A percentile compares a stretch with the other conserved stretches of the same genome.
Evolutionary conservation across 2,329 filamentous ascomycete genomes (phyloP).

Genomic region (Trichoderma oligosporum): DNA sequence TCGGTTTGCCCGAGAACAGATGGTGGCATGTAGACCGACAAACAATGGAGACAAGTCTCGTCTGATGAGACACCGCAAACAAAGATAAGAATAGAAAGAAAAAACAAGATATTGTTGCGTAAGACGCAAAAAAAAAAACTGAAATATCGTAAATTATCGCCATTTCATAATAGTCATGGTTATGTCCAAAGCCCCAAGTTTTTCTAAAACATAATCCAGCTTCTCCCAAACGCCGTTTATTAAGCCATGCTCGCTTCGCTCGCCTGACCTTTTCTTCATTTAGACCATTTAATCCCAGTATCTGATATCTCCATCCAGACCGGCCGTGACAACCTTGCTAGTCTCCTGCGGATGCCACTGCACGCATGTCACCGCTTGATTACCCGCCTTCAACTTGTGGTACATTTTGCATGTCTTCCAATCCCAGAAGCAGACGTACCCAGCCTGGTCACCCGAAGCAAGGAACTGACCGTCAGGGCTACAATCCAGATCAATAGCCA

Average conservation of each 20-base stretch:
- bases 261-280: neutral
- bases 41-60: too few species aligned
- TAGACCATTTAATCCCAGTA: slow-evolving; percentile 97
- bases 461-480: slow-evolving; percentile 91
- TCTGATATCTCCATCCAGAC: slow-evolving; percentile 81
- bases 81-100: neutral
- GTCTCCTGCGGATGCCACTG: slow-evolving; percentile 98
- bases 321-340: slow-evolving; percentile 87
- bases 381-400: slow-evolving; percentile 86
- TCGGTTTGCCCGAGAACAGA: too few species aligned
- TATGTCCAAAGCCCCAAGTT: neutral
- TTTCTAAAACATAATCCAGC: slow-evolving; percentile 10
- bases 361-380: slow-evolving; percentile 76
- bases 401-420: slow-evolving; percentile 99
- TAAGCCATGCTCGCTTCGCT: slow-evolving; percentile 8
- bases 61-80: too few species aligned
- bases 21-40: too few species aligned
- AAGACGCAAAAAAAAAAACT: neutral
- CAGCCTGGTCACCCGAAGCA: slow-evolving; percentile 78
- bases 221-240: slow-evolving; percentile 9
- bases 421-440: slow-evolving; percentile 95
- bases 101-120: neutral
- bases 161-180: neutral
- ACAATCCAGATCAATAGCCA: slow-evolving; percentile 84
- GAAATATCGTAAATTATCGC: neutral